Evolutionary conservation across 2,329 filamentous ascomycete genomes (phyloP), one percentile per base, ranked within the genome.

Genomic region (Cadophora gregata): DNA sequence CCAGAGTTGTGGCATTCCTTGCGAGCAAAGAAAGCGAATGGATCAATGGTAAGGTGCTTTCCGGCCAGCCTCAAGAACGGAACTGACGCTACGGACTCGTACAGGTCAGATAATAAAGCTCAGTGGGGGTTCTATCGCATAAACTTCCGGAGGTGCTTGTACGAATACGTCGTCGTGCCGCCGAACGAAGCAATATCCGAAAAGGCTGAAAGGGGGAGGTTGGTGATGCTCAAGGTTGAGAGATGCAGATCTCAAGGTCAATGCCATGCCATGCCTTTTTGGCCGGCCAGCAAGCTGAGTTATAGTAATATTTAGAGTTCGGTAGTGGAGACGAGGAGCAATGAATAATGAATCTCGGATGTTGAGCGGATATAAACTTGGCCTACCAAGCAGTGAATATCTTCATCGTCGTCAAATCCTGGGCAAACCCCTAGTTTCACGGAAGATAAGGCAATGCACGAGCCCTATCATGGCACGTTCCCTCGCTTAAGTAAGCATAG

Each of bases 1-100:
- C 85, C 59, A 66, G 65, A 60, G 70, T 68, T 16, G 71, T 75
- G 12, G 71, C 69, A 12, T 71, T 74, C 36, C 82, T 85, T 67
- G 82, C 85, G 70, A 84, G 83, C 71, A 80, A 83, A 7, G 87
- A 88, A 73, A 84, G 85, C 65, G 86, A 88, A 78, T 89, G 87
- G 87, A 86, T 89, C 75, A 89, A 89, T 75, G 87, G 86, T 70
- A 87, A 42, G 61, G 45, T 12, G 14, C 19, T n/a, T 76, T 21
- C 51, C 42, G 38, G 9, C 25, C 21, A 45, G 9, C 61, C 21
- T 38, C 33, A 10, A 21, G 31, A 45, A 27, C 7, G 14, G n/a
- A 48, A n/a, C 50, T 65, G n/a, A 62, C 25, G 25, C 9, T 36
- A 42, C n/a, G 25, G 16, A 3, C 27, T 10, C 31, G 38, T 16